A percentile compares a stretch with the other conserved stretches of the same genome.
phyloP scores from a whole-genome alignment of 345 rosid genomes.

The Jatropha curcas region DNA sequence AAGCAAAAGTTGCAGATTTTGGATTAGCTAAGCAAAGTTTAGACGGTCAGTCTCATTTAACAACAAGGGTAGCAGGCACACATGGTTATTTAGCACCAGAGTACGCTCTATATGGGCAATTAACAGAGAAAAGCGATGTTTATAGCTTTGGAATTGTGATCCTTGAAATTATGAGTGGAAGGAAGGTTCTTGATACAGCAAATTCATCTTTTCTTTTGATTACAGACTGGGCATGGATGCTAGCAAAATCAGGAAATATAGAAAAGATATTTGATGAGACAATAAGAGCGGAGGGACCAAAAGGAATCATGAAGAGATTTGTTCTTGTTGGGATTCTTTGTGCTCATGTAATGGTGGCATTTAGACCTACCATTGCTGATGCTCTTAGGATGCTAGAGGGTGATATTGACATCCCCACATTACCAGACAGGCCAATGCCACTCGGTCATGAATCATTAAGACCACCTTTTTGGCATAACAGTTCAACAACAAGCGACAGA shows the following conservation, averaged over 20 bases:
- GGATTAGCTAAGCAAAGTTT: slow-evolving; percentile 56
- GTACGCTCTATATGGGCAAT: slow-evolving; percentile 58
- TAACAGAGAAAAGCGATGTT: slow-evolving; percentile 62
- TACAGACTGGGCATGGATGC: slow-evolving; percentile 64
- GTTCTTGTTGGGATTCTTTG: slow-evolving; percentile 64
- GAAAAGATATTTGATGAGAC: slow-evolving; percentile 40
- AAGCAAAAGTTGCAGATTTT: slow-evolving; percentile 54
- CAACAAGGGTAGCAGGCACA: slow-evolving; percentile 65
- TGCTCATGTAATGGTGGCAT: slow-evolving; percentile 62
- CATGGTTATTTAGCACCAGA: slow-evolving; percentile 63
- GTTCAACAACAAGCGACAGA: slow-evolving; percentile 13
- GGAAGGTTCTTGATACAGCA: slow-evolving; percentile 48
- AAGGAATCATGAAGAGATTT: slow-evolving; percentile 59
- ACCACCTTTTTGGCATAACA: slow-evolving; percentile 18
- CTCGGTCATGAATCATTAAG: slow-evolving; percentile 48
- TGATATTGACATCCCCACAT: slow-evolving; percentile 55
- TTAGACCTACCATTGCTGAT: slow-evolving; percentile 54
- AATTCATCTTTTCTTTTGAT: slow-evolving; percentile 41
- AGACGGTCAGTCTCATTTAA: slow-evolving; percentile 60
- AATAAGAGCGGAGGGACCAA: slow-evolving; percentile 47
- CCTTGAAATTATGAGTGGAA: slow-evolving; percentile 59
- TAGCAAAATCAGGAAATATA: slow-evolving; percentile 41
- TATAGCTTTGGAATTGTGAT: slow-evolving; percentile 62
- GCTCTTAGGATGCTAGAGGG: slow-evolving; percentile 63
- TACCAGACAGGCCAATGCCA: slow-evolving; percentile 68